Base-by-base conservation (phyloP, 257 asterid genomes). In the Rauvolfia tetraphylla region DNA sequence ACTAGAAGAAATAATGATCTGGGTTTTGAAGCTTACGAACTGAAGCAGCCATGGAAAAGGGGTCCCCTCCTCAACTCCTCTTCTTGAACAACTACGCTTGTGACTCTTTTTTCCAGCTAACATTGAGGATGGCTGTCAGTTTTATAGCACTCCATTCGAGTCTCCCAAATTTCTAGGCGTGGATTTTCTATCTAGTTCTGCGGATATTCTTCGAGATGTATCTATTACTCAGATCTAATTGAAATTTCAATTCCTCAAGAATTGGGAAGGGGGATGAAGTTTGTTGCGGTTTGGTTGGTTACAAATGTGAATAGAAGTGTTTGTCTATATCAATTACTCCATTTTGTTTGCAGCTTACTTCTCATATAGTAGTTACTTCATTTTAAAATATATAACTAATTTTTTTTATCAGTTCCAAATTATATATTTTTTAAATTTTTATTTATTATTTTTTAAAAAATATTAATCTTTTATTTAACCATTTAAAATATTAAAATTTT, bases 11-110 rank as follows among this genome's bases (percentile, higher is more conserved):
- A 25, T 20, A 11, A 15, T 17, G 63, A 41, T 38, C 51, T 22
- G 42, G 42, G 62, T 33, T 29, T 58, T 38, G 76, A 61, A 6
- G 22, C 79, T 79, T 74, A 79, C 82, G n/a, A 29, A 51, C 23
- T 66, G 75, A 49, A 68, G 58, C 57, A 68, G 75, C 75, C 82
- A 79, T 74, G 71, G 62, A 41, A 31, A 72, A 5, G 25, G 44
- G 71, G 73, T 76, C 74, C 74, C 57, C 22, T 17, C 5, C 53
- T n/a, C 27, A 2, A 36, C 49, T 3, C 49, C 66, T 65, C 15
- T 75, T 73, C 56, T 73, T 57, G 77, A 20, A 6, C 46, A 51
- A 1, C 5, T 51, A 18, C 68, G 23, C 22, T 12, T 34, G 23
- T 54, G 34, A 51, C 48, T 33, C 3, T 59, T 25, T 51, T 51